Percentiles rank a stretch among this genome's conserved stretches.
These are phyloP conservation scores for Cyberlindnera samutprakarnensis DNA, from an alignment of 805 yeast species.

Conservation along the genomic window DNA sequence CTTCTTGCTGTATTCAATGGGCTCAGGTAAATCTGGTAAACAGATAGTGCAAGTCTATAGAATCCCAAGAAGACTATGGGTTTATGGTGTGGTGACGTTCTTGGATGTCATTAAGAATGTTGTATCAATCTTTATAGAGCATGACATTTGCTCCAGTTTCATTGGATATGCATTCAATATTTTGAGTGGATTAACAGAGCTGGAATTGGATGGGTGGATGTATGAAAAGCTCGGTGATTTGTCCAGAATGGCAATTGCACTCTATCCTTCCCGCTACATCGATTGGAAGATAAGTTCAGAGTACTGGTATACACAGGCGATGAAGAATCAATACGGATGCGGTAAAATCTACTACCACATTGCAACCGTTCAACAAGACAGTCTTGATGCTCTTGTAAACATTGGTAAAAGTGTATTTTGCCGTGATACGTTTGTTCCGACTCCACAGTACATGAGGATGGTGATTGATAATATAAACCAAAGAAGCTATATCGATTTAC, in stretches of 20 bases:
- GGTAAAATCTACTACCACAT: constrained; percentile 84
- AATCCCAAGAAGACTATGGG: constrained; percentile 78
- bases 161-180: constrained; percentile 61
- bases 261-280: constrained; percentile 69
- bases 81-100: constrained; percentile 77
- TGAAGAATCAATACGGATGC: constrained; percentile 70
- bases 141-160: constrained; percentile 70
- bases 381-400: constrained; percentile 68
- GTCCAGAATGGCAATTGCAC: constrained; percentile 81
- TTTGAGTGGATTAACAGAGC: constrained; percentile 32
- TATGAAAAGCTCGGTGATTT: constrained; percentile 75
- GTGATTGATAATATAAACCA: constrained; percentile 73
- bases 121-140: constrained; percentile 65
- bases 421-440: constrained; percentile 78
- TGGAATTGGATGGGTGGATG: constrained; percentile 47
- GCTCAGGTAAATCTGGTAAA: constrained; percentile 70
- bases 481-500: constrained; percentile 35
- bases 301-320: constrained; percentile 72
- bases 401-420: constrained; percentile 75
- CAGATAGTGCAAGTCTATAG: constrained; percentile 72
- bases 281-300: constrained; percentile 84
- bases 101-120: constrained; percentile 71
- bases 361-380: constrained; percentile 73
- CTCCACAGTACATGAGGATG: constrained; percentile 67
- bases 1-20: constrained; percentile 60